Percentiles rank a stretch among this genome's conserved stretches.
phyloP scores from a whole-genome alignment of 768 basidiomycete genomes.

The Holtermannia corniformis region DNA sequence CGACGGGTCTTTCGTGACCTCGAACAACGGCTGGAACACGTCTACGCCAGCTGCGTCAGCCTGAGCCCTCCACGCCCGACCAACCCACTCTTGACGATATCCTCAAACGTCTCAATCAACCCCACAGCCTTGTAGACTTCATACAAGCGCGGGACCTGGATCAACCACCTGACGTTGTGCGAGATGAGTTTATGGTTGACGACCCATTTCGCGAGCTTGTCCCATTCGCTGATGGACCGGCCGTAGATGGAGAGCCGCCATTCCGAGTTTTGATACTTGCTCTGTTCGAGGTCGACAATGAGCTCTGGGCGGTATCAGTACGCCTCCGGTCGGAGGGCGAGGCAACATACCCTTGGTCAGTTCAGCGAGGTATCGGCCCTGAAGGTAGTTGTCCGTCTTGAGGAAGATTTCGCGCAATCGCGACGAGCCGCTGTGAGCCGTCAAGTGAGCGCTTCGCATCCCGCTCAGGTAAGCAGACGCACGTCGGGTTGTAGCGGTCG shows the following conservation, averaged over 20 bases:
- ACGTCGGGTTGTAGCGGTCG: constrained; percentile 82
- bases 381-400: constrained; percentile 91
- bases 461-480: background rate
- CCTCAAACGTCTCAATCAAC: constrained; percentile 73
- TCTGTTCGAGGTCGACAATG: constrained; percentile 95
- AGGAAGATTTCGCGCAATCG: constrained; percentile 92
- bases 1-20: constrained; percentile 83
- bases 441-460: constrained; percentile 8
- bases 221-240: constrained; percentile 73
- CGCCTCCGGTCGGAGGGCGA: background rate
- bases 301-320: constrained; percentile 54
- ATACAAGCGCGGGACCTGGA: constrained; percentile 90
- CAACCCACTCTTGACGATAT: constrained; percentile 76
- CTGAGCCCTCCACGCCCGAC: background rate
- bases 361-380: constrained; percentile 89
- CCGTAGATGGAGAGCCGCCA: constrained; percentile 97
- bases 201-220: constrained; percentile 96
- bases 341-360: constrained; percentile 63
- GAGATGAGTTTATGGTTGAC: constrained; percentile 85
- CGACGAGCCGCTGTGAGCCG: constrained; percentile 61
- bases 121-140: constrained; percentile 88
- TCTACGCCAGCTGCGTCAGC: constrained; percentile 48
- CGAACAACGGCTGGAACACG: constrained; percentile 84
- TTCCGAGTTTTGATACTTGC: constrained; percentile 98
- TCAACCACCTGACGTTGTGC: constrained; percentile 96